Evolutionary conservation across 2,329 filamentous ascomycete genomes (phyloP), one percentile per base, ranked within the genome.

Genomic region (Verticillium nubilum): DNA sequence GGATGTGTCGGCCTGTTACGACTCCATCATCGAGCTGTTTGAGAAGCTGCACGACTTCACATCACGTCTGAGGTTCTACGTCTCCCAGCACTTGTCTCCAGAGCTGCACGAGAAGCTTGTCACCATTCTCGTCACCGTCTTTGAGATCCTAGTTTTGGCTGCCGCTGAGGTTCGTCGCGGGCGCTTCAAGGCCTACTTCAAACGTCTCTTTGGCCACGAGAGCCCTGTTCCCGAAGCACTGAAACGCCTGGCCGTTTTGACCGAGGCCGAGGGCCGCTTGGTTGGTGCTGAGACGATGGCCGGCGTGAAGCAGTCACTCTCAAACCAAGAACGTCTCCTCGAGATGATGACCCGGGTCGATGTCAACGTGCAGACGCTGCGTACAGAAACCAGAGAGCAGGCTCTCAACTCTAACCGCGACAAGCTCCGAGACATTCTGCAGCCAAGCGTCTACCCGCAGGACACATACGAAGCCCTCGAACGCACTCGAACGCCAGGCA

Each of bases 21-120:
- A 81, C 63, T 72, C 72, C 5, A 80, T 81, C 6, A 63, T 76
- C 2, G 76, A 77, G 54, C 64, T 81, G 26, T 77, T 81, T 65
- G 71, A 71, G 12, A 71, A 73, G 31, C 64, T 80, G 12, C 71
- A 76, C 63, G 75, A 78, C 63, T 78, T 79, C 47, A 79, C 76
- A 4, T 66, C 69, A 7, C 70, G 77, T 17, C 62, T 80, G 6
- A 70, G 72, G 17, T 72, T 78, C 23, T 80, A 80, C 52, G 64
- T 75, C 7, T 69, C 71, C 23, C 68, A 75, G 26, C 59, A 68
- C 13, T 70, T 80, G 61, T 78, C 76, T 0, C 52, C 61, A 0
- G 68, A 75, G 23, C 66, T 80, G 3, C 67, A 72, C 13, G 65
- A 71, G 17, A 78, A 79, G 58, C 67, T 79, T 3, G 72, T 73